Conservation (phyloP, 768 basidiomycete genomes). For the Hygrophoropsis aurantiaca region DNA sequence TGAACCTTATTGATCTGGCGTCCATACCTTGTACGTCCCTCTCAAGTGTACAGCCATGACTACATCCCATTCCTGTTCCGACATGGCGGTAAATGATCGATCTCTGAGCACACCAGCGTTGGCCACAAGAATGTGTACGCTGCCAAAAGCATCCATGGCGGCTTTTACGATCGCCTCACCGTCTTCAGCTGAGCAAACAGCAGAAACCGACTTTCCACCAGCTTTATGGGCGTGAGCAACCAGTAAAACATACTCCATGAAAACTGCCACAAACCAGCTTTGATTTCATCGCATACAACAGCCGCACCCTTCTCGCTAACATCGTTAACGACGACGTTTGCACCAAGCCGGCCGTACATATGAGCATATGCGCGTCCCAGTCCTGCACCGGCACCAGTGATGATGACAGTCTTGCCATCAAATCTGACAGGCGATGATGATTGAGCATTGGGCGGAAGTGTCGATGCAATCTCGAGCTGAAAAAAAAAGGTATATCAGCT, state of each 20-base stretch:
- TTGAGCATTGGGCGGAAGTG: slow-evolving; percentile 67
- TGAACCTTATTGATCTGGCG: too few relatives aligned
- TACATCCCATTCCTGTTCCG: slow-evolving; percentile 91
- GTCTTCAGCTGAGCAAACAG: slow-evolving; percentile 86
- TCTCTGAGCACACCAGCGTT: slow-evolving; percentile 95
- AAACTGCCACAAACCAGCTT: slow-evolving; percentile 51
- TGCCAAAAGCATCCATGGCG: slow-evolving; percentile 84
- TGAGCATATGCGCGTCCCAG: slow-evolving; percentile 90
- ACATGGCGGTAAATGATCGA: slow-evolving; percentile 88
- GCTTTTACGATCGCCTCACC: slow-evolving; percentile 86
- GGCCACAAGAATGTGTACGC: slow-evolving; percentile 83
- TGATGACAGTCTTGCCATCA: slow-evolving; percentile 86
- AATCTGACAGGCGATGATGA: slow-evolving; percentile 71
- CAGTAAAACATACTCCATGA: neutral
- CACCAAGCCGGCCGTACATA: slow-evolving; percentile 91
- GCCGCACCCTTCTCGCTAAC: slow-evolving; percentile 84
- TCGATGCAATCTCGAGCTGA: slow-evolving; percentile 64
- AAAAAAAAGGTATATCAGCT: slow-evolving; percentile 7
- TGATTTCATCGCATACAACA: slow-evolving; percentile 84
- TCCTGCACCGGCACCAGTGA: slow-evolving; percentile 94
- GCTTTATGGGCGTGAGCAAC: slow-evolving; percentile 39
- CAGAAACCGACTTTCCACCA: slow-evolving; percentile 86
- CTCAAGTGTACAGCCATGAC: slow-evolving; percentile 87
- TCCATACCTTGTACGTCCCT: slow-evolving; percentile 82
- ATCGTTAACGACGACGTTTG: slow-evolving; percentile 96